A percentile compares a stretch with the other conserved stretches of the same genome.
These are phyloP conservation scores for Fusarium mangiferae DNA, from an alignment of 2,329 filamentous ascomycete genomes.

Conservation along the genomic window DNA sequence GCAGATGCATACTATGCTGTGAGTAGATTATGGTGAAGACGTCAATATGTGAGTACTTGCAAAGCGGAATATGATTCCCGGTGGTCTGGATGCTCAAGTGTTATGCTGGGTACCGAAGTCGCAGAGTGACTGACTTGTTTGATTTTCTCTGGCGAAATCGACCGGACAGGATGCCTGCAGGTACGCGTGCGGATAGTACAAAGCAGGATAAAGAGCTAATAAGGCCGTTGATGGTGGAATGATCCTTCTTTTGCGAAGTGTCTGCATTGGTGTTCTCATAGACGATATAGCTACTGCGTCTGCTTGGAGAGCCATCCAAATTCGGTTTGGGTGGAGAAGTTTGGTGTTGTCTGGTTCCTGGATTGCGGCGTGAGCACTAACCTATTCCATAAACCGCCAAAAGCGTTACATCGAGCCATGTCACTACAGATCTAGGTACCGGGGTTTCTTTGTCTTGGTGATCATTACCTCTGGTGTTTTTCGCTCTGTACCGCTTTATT, in stretches of 20 bases:
- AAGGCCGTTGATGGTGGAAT: neutral
- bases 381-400: neutral
- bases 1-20: neutral
- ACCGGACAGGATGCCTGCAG: neutral
- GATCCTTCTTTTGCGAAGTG: neutral
- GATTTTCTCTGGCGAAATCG: neutral
- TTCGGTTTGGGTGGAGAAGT: neutral
- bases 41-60: neutral
- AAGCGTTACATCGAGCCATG: neutral
- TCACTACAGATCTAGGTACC: neutral
- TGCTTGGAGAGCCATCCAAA: neutral
- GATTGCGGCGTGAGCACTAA: neutral
- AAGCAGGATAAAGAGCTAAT: conserved; percentile 11
- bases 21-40: neutral
- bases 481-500: neutral
- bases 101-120: conserved; percentile 3
- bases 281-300: neutral
- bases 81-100: conserved; percentile 7
- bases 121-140: conserved; percentile 22
- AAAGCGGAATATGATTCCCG: neutral
- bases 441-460: neutral
- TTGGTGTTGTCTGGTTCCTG: neutral
- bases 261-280: neutral
- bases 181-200: conserved; percentile 1
- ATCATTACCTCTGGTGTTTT: neutral